Base-by-base conservation (phyloP, 2,329 filamentous ascomycete genomes). In the Xylaria sp. region DNA sequence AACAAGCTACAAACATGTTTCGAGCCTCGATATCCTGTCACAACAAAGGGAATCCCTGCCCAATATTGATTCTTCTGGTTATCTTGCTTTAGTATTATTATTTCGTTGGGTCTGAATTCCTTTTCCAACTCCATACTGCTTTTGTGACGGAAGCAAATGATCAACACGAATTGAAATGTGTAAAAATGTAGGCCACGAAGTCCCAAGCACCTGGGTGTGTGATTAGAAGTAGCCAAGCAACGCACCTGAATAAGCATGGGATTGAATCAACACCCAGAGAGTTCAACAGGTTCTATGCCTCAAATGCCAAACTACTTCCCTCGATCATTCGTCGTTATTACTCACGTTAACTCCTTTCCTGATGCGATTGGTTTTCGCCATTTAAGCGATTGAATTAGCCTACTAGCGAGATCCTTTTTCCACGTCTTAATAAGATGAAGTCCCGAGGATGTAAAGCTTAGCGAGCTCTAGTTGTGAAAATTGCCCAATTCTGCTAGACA, bases 331-430 rank as follows among this genome's bases (percentile, higher is more conserved):
- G 21, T 65, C 70, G 69, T 72, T 63, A 16, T 51, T 65, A 48
- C 37, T 51, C 58, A 47, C 61, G 29, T 48, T 47, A 60, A 67
- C 54, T 70, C 23, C 69, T 35, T 61, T 68, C 69, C 72, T 59
- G 70, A 69, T 65, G 68, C 62, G 68, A 60, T 55, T 62, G 59
- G 64, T 58, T 69, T 51, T 64, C 62, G 57, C 67, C 57, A 63
- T 48, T 37, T 55, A 55, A 71, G 64, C 65, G 68, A 35, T 48
- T 67, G 63, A 65, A 66, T 62, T 72, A 66, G 55, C 48, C 58
- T 66, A 67, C 71, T 51, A 65, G 50, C 60, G 18, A 62, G 23
- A 27, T 37, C 25, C 40, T 44, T 37, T 27, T 32, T 35, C 32
- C n/a, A 44, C 27, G 23, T 55, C 40, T 54, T 55, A 37, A 13